Conservation (phyloP, 371 early-diverging fungal genomes). For the Parasitella parasitica region DNA sequence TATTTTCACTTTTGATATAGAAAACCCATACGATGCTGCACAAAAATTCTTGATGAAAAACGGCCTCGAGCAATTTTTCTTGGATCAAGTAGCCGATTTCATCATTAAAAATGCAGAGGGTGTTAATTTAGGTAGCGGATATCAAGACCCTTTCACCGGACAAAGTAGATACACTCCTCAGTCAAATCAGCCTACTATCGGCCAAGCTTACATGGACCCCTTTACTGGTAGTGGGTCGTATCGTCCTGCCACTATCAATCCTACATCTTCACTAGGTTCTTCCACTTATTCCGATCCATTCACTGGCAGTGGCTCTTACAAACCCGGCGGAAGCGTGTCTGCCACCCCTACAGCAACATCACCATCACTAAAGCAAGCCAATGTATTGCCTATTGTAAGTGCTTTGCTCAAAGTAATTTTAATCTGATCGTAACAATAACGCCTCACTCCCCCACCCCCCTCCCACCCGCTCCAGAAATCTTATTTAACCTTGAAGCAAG, state of each 20-base stretch:
- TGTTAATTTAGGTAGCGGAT: slow-evolving; percentile 50
- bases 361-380: slow-evolving; percentile 10
- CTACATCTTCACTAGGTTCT: neutral
- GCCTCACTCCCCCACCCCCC: too few relatives aligned
- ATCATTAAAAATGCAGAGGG: slow-evolving; percentile 84
- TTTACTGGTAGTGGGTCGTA: slow-evolving; percentile 49
- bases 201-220: slow-evolving; percentile 34
- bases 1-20: slow-evolving; percentile 48
- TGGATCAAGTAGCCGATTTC: slow-evolving; percentile 94
- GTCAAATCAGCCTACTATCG: slow-evolving; percentile 4
- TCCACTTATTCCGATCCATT: slow-evolving; percentile 31
- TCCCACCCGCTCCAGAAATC: too few relatives aligned
- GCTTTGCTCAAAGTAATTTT: too few relatives aligned
- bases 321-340: slow-evolving; percentile 6
- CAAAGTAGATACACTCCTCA: slow-evolving; percentile 50
- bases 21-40: slow-evolving; percentile 94
- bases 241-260: slow-evolving; percentile 9
- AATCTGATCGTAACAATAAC: too few relatives aligned
- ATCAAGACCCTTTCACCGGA: slow-evolving; percentile 75
- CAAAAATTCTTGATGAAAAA: slow-evolving; percentile 84
- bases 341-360: neutral
- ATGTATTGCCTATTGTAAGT: slow-evolving; percentile 25
- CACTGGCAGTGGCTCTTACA: slow-evolving; percentile 27
- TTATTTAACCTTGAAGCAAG: slow-evolving; percentile 68
- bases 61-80: slow-evolving; percentile 75